Percentiles rank a stretch among this genome's conserved stretches.
These are phyloP conservation scores for Grigorovia transvaalensis DNA, from an alignment of 805 yeast genomes.

Conservation along the genomic window DNA sequence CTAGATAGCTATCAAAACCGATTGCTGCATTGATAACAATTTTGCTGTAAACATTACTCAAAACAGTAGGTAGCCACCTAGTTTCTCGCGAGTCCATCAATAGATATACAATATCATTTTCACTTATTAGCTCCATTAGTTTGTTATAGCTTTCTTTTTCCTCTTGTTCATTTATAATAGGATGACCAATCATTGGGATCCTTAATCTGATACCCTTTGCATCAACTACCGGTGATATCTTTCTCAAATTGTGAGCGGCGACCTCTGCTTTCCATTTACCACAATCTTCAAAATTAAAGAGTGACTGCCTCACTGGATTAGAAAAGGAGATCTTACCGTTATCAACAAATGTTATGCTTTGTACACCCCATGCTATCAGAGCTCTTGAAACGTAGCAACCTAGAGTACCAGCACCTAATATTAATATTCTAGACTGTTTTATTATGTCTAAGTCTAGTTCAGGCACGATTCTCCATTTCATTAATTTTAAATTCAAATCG, in stretches of 20 bases:
- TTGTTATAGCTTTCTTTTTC: conserved; percentile 43
- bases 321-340: conserved; percentile 82
- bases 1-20: conserved; percentile 89
- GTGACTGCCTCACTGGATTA: conserved; percentile 91
- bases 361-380: conserved; percentile 89
- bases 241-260: conserved; percentile 65
- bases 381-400: conserved; percentile 88
- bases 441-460: conserved; percentile 59
- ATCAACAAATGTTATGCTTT: conserved; percentile 79
- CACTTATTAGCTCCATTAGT: conserved; percentile 43
- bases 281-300: conserved; percentile 76
- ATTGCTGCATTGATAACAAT: conserved; percentile 84
- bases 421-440: conserved; percentile 49
- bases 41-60: conserved; percentile 58
- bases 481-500: conserved; percentile 77
- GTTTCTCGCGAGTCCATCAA: conserved; percentile 93
- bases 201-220: conserved; percentile 55
- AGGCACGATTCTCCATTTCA: conserved; percentile 96
- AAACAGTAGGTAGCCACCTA: conserved; percentile 92
- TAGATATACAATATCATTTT: conserved; percentile 69
- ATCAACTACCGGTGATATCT: conserved; percentile 69
- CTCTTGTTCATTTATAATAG: conserved; percentile 45
- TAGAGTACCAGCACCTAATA: conserved; percentile 93
- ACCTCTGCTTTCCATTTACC: conserved; percentile 67
- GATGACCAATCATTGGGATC: conserved; percentile 96